Evolutionary conservation across 305 asterid species (phyloP), one percentile per base, ranked within the genome.

Genomic region (Solanum hybrid): DNA sequence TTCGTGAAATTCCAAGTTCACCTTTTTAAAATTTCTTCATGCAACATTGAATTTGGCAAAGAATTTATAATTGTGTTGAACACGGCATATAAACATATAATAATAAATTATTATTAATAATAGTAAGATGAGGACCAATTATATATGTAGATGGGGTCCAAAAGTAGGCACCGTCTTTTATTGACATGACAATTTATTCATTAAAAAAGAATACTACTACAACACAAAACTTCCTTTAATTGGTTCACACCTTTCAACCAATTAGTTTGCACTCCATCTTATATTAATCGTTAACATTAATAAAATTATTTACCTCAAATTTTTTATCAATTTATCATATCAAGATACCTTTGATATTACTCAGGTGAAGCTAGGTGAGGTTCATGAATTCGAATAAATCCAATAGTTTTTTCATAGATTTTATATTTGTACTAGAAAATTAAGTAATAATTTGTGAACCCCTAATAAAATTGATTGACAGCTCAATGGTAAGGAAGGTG

Each of bases 151-250:
- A 42, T 46, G 84, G 87, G 64, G 64, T 77, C 86, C 90, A 78
- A 56, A 56, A 88, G 90, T 88, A 9, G 90, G 90, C 90, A 88
- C 90, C 90, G 90, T 79, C 90, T 35, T 85, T 85, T 85, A 56
- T 85, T 56, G 46, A 85, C 76, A 85, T 1, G n/a, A 51, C 46
- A 31, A 31, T 84, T 40, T 26, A 80, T 81, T 36, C n/a, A 56
- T 22, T 3, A 20, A 8, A 81, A 81, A 42, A 3, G 24, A 29
- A 75, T 75, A 75, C 5, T 73, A 75, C n/a, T 75, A 36, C 36
- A 40, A 46, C 27, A 31, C 22, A 51, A 51, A 46, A 51, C 40
- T 51, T 82, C 10, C 42, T 46, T 84, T 82, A 27, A 31, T 6
- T 29, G 40, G 75, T 51, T 84, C 87, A 84, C 73, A 51, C 87